Evolutionary conservation across 495 filamentous ascomycete species (phyloP), one percentile per base, ranked within the genome.

Genomic region (Podospora bellae-mahoneyi): DNA sequence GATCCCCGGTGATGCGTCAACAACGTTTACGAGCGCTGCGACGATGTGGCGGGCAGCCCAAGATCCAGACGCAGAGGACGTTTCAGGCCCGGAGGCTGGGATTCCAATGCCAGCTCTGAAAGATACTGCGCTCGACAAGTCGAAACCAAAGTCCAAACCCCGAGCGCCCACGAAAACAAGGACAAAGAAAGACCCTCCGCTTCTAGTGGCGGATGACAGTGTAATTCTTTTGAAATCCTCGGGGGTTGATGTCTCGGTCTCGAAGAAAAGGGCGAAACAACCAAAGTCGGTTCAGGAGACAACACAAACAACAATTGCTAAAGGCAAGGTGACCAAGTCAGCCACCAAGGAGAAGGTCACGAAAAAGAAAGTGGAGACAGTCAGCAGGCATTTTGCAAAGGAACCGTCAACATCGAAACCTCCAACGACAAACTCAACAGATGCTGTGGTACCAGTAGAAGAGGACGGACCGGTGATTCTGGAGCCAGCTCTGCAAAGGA

Each of bases 401-500:
- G 71, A 73, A 16, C 15, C 23, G 4, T 18, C 69, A 64, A 68
- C 69, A 32, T 32, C 39, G 39, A 48, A 48, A 6, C 39, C 5
- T 13, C 39, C 39, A 19, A 61, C 67, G 1, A 55, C 53, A 5
- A 54, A 64, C 16, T 59, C 34, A 20, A 28, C 57, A 26, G 60
- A 71, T 28, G 65, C 70, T 4, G 62, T 28, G 0, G 19, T 57
- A 5, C 65, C 64, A 53, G 65, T 59, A 19, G 62, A 68, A 23
- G 67, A 64, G 7, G 69, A 76, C 34, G 69, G 76, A 19, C 69
- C 75, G 27, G 39, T 74, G 20, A 64, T 70, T 15, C 67, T 83
- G 15, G 83, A 85, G 53, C 77, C 79, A 58, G 88, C 87, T 3
- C 74, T 85, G 4, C 78, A 71, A 28, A 78, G 87, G 63, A 79